These are phyloP conservation scores for Diaporthe vaccinii DNA, from an alignment of 2,329 filamentous ascomycete genomes.

Conservation along the genomic window DNA sequence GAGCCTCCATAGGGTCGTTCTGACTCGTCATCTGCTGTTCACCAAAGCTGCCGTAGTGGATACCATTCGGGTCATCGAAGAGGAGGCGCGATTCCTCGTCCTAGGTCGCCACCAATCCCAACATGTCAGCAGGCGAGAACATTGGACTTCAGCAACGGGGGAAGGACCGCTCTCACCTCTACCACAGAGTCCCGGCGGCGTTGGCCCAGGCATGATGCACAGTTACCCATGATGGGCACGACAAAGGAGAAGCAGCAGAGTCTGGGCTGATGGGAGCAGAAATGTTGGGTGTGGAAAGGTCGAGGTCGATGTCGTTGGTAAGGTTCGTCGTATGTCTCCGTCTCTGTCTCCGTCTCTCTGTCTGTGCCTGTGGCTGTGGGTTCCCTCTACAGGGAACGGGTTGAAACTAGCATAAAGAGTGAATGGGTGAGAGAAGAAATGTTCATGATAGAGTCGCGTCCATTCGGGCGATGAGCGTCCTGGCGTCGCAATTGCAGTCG, in stretches of 20 bases:
- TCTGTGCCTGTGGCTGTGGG: neutral
- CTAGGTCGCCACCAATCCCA: slow-evolving; percentile 50
- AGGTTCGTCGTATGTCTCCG: neutral
- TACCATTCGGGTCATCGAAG: slow-evolving; percentile 70
- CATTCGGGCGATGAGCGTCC: slow-evolving; percentile 3
- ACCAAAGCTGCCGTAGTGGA: slow-evolving; percentile 74
- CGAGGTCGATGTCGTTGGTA: neutral
- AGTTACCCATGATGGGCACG: slow-evolving; percentile 37
- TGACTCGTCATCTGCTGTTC: slow-evolving; percentile 67
- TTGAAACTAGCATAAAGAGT: slow-evolving; percentile 36
- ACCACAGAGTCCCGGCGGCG: slow-evolving; percentile 38
- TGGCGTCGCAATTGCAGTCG: neutral
- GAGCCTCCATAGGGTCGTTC: slow-evolving; percentile 72
- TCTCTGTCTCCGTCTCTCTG: neutral
- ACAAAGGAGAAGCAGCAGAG: slow-evolving; percentile 25
- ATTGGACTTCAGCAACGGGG: neutral
- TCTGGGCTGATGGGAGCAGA: neutral
- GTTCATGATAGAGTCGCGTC: slow-evolving; percentile 5
- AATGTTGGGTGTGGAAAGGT: neutral
- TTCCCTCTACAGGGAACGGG: slow-evolving; percentile 36
- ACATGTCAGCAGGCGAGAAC: slow-evolving; percentile 27
- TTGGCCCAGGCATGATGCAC: slow-evolving; percentile 40
- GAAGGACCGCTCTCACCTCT: slow-evolving; percentile 30
- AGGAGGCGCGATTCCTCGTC: slow-evolving; percentile 71
- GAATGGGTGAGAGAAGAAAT: slow-evolving; percentile 15